Conservation (phyloP, 1,284 basidiomycete species). For the Moniliella sp. region DNA sequence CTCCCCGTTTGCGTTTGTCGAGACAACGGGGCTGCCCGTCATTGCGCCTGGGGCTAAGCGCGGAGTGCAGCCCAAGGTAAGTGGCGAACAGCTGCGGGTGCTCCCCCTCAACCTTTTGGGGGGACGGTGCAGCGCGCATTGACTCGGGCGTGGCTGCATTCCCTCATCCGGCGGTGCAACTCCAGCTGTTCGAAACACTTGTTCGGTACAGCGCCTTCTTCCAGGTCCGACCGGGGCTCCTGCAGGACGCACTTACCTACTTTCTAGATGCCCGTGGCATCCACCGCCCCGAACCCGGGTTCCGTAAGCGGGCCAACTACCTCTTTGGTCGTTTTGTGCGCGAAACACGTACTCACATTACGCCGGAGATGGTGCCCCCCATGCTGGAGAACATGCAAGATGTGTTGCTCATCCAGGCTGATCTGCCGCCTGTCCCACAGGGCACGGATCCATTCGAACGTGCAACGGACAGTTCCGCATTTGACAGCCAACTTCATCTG, state of each 20-base stretch:
- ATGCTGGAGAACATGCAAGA: neutral
- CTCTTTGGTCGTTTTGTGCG: conserved; percentile 75
- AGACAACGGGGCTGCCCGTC: conserved; percentile 12
- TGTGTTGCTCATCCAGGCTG: neutral
- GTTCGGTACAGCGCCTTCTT: conserved; percentile 89
- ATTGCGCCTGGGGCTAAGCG: no score
- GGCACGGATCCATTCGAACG: conserved; percentile 48
- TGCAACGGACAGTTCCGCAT: conserved; percentile 53
- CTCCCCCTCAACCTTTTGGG: conserved; percentile 63
- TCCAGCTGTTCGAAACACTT: conserved; percentile 82
- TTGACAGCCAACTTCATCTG: conserved; percentile 80
- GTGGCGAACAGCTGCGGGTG: neutral
- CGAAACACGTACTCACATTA: neutral
- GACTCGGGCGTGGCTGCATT: conserved; percentile 61
- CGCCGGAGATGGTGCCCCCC: neutral
- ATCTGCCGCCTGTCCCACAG: conserved; percentile 4
- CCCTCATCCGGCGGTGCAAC: conserved; percentile 61
- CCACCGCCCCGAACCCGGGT: conserved; percentile 52
- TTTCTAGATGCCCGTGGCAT: conserved; percentile 78
- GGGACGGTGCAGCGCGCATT: conserved; percentile 62
- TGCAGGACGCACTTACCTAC: conserved; percentile 47
- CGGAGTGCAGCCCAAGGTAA: conserved; percentile 9
- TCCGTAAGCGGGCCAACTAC: conserved; percentile 70
- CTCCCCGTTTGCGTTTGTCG: conserved; percentile 22
- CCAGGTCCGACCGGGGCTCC: conserved; percentile 60